phyloP scores from a whole-genome alignment of 2,329 filamentous ascomycete genomes.

The Parastagonospora nodorum region DNA sequence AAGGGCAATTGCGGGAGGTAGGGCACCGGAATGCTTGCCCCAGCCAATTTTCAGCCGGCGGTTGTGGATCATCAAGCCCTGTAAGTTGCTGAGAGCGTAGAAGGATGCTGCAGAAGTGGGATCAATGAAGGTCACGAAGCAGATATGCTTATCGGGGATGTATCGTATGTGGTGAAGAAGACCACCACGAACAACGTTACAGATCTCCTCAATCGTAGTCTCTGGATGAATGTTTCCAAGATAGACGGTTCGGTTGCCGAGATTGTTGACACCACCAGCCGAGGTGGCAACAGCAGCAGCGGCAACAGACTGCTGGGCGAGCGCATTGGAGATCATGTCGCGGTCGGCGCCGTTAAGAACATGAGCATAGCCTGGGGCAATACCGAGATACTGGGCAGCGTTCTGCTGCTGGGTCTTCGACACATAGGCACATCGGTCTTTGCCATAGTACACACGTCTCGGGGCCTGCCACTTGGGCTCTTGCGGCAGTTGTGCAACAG shows the following conservation, averaged over 20 bases:
- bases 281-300: constrained; percentile 96
- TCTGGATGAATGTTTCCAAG: constrained; percentile 98
- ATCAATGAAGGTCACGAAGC: constrained; percentile 99
- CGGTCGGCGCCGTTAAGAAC: constrained; percentile 95
- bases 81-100: constrained; percentile 95
- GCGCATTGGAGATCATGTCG: constrained; percentile 92
- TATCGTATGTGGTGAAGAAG: constrained; percentile 97
- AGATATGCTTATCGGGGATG: constrained; percentile 99
- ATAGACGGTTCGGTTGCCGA: constrained; percentile 97
- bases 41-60: constrained; percentile 96
- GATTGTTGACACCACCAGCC: constrained; percentile 94
- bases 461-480: constrained; percentile 97
- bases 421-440: constrained; percentile 97
- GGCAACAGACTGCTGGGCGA: constrained; percentile 96
- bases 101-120: constrained; percentile 97
- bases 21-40: constrained; percentile 97
- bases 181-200: constrained; percentile 95
- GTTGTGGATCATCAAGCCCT: constrained; percentile 99
- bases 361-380: constrained; percentile 94
- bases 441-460: constrained; percentile 96
- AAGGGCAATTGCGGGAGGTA: constrained; percentile 92
- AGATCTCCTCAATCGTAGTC: constrained; percentile 99
- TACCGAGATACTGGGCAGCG: constrained; percentile 95
- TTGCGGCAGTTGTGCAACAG: constrained; percentile 92
- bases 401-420: constrained; percentile 99